These are phyloP conservation scores for Umbelopsis isabellina DNA, from an alignment of 192 early-diverging fungal species.

Conservation along the genomic window DNA sequence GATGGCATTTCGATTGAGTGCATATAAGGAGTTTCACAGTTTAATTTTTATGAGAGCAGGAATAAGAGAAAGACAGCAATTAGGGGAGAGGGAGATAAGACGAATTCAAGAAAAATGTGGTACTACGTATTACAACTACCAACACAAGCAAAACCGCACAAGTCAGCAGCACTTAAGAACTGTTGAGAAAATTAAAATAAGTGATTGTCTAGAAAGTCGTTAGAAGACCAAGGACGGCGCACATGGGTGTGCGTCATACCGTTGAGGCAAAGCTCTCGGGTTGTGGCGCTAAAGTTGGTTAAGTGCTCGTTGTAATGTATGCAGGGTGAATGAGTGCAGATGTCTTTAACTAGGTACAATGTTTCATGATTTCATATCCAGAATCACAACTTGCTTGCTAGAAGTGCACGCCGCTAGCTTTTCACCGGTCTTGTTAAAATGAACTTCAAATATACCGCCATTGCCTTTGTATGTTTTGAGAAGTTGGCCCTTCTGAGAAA, in stretches of 20 bases:
- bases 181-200: conserved; percentile 4
- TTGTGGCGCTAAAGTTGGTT: neutral
- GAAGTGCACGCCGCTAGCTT: conserved; percentile 60
- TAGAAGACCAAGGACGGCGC: too few species aligned
- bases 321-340: neutral
- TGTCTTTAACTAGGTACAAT: too few species aligned
- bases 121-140: conserved; percentile 16
- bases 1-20: too few species aligned
- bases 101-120: neutral
- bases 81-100: neutral
- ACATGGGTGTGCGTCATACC: too few species aligned
- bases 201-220: neutral
- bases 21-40: too few species aligned
- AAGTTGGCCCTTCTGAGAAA: conserved; percentile 47
- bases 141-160: conserved; percentile 1
- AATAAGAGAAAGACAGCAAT: neutral
- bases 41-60: neutral
- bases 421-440: conserved; percentile 60
- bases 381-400: conserved; percentile 48
- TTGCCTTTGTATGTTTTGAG: conserved; percentile 58
- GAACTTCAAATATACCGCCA: conserved; percentile 63
- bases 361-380: conserved; percentile 36
- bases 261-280: too few species aligned
- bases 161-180: conserved; percentile 9
- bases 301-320: neutral